A percentile compares a stretch with the other conserved stretches of the same genome.
Evolutionary conservation across 2,329 filamentous ascomycete species (phyloP).

Genomic region (Clonostachys rhizophaga): DNA sequence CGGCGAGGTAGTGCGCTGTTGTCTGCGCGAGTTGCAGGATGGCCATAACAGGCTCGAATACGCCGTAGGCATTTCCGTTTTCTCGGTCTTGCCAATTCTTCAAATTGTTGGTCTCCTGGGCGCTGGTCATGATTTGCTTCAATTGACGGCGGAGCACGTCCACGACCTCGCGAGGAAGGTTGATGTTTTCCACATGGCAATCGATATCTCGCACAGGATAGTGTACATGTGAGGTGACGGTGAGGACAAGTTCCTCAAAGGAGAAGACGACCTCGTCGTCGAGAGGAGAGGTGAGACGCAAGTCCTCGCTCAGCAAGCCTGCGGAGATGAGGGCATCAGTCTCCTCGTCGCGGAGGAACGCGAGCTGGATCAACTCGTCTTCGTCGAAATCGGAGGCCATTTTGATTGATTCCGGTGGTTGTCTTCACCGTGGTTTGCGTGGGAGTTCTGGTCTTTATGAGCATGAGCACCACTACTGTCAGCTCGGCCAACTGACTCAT

Average conservation of each 20-base stretch:
- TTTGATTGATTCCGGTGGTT: no score
- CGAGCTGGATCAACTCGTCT: conserved; percentile 16
- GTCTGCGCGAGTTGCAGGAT: not conserved
- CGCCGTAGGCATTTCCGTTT: not conserved
- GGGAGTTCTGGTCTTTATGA: no score
- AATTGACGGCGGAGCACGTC: not conserved
- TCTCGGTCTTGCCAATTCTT: not conserved
- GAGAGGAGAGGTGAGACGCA: conserved; percentile 9
- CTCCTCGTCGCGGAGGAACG: conserved; percentile 17
- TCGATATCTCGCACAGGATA: not conserved
- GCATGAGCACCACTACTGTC: no score
- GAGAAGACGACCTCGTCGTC: conserved; percentile 10
- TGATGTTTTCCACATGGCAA: not conserved
- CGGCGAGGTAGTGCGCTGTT: not conserved
- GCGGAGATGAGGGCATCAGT: conserved; percentile 14
- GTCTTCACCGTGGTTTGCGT: no score
- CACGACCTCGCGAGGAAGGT: not conserved
- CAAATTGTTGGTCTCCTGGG: not conserved
- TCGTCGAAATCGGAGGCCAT: conserved; percentile 3
- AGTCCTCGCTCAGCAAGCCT: conserved; percentile 10
- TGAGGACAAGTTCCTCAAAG: not conserved
- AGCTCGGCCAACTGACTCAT: no score
- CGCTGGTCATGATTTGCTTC: not conserved
- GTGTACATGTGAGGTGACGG: not conserved
- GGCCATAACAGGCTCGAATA: not conserved